These are phyloP conservation scores for Paracoccidioides lutzii DNA, from an alignment of 2,329 filamentous ascomycete species.

Conservation along the genomic window DNA sequence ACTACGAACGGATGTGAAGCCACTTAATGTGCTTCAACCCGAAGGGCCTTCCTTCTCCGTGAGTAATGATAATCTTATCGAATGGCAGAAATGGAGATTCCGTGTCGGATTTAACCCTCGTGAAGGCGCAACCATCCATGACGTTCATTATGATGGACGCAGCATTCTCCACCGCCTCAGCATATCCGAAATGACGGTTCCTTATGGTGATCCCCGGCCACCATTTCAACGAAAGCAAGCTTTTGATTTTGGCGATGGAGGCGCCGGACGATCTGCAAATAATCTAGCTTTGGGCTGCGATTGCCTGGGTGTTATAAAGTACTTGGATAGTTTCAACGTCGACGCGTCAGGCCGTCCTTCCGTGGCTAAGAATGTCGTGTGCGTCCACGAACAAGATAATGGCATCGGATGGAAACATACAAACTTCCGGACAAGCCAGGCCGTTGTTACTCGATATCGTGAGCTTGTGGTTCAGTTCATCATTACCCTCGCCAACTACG, in stretches of 20 bases:
- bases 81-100: constrained; percentile 56
- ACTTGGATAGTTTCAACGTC: constrained; percentile 43
- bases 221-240: constrained; percentile 56
- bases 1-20: constrained; percentile 45
- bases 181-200: constrained; percentile 54
- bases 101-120: constrained; percentile 55
- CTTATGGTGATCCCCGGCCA: constrained; percentile 49
- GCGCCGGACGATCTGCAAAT: constrained; percentile 50
- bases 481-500: constrained; percentile 58
- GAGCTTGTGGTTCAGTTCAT: constrained; percentile 56
- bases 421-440: constrained; percentile 51
- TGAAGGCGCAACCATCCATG: constrained; percentile 55
- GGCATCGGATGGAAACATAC: constrained; percentile 61
- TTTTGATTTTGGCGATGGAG: constrained; percentile 56
- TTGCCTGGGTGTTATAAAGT: constrained; percentile 53
- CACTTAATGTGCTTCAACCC: constrained; percentile 56
- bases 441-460: constrained; percentile 48
- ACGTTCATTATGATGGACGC: constrained; percentile 51
- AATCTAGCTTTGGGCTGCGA: constrained; percentile 55
- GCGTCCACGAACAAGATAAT: constrained; percentile 56
- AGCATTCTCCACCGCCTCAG: constrained; percentile 52
- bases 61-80: constrained; percentile 35
- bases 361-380: constrained; percentile 48
- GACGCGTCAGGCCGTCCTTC: constrained; percentile 40
- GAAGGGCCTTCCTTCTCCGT: constrained; percentile 53